Evolutionary conservation across 805 yeast species (phyloP).

Genomic region (Lachancea kluyveri): DNA sequence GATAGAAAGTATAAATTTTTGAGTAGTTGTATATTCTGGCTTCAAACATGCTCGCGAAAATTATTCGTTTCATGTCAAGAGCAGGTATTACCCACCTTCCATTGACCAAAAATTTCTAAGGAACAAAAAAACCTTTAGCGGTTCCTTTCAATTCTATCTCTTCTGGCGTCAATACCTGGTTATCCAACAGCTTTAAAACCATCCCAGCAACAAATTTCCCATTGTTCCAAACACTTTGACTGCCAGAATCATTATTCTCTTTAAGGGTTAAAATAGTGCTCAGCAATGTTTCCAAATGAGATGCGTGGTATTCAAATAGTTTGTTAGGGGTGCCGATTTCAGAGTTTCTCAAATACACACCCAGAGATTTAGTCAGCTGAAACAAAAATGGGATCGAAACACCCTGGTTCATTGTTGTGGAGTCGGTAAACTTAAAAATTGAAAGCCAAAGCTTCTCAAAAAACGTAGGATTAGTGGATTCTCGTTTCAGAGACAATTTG

Average conservation of each 20-base stretch:
- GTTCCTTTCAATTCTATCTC: slow-evolving; percentile 10
- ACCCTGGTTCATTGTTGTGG: slow-evolving; percentile 4
- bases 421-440: slow-evolving; percentile 19
- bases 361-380: slow-evolving; percentile 28
- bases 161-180: slow-evolving; percentile 8
- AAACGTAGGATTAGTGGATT: slow-evolving; percentile 1
- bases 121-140: slow-evolving; percentile 11
- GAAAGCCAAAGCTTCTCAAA: slow-evolving; percentile 18
- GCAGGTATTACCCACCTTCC: no score
- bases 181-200: slow-evolving; percentile 9
- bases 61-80: no score
- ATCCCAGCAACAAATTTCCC: slow-evolving; percentile 27
- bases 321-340: slow-evolving; percentile 6
- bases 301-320: slow-evolving; percentile 10
- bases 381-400: slow-evolving; percentile 20
- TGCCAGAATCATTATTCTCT: slow-evolving; percentile 17
- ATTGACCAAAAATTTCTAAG: no score
- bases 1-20: no score
- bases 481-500: slow-evolving; percentile 20
- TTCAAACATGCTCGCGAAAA: no score
- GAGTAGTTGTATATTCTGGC: no score
- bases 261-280: slow-evolving; percentile 13
- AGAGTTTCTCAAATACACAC: slow-evolving; percentile 21
- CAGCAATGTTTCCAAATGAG: slow-evolving; percentile 12
- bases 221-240: slow-evolving; percentile 25